A percentile compares a stretch with the other conserved stretches of the same genome.
Evolutionary conservation across 208 protist genomes (phyloP).

Genomic region (Leishmania mexicana): DNA sequence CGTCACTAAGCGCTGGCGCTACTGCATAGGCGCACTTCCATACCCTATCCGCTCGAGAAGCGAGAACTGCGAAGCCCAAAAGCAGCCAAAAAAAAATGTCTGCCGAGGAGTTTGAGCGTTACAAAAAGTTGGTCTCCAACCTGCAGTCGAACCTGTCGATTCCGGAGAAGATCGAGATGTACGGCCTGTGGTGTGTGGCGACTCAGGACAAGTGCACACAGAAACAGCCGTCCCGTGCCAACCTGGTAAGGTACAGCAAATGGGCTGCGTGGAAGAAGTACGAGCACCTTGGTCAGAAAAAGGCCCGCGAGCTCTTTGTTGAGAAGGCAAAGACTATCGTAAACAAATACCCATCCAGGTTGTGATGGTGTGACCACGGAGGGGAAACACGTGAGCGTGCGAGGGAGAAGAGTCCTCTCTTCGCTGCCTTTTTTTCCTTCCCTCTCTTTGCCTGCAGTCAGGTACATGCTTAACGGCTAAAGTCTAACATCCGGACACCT

Average conservation of each 20-base stretch:
- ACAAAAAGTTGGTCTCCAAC: conserved; percentile 37
- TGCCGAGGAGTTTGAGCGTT: conserved; percentile 52
- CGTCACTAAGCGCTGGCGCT: neutral
- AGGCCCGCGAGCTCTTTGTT: conserved; percentile 78
- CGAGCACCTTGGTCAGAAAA: conserved; percentile 62
- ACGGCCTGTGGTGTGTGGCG: conserved; percentile 85
- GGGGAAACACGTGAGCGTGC: neutral
- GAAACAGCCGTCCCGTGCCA: conserved; percentile 56
- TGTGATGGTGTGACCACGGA: conserved; percentile 28
- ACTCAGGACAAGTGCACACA: conserved; percentile 64
- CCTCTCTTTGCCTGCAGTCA: neutral
- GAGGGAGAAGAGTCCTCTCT: neutral
- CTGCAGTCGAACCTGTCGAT: conserved; percentile 61
- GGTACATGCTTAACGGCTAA: neutral
- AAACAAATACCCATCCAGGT: conserved; percentile 39
- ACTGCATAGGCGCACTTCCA: neutral
- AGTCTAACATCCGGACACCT: neutral
- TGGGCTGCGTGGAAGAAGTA: conserved; percentile 85
- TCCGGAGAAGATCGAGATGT: conserved; percentile 80
- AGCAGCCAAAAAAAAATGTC: conserved; percentile 10
- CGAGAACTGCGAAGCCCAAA: neutral
- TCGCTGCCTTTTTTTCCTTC: neutral
- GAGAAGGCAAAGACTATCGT: conserved; percentile 59
- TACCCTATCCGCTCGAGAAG: neutral
- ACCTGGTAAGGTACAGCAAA: conserved; percentile 73